Percentiles rank a stretch among this genome's conserved stretches.
Evolutionary conservation across 2,329 filamentous ascomycete species (phyloP).

Genomic region (Phialophora expanda): DNA sequence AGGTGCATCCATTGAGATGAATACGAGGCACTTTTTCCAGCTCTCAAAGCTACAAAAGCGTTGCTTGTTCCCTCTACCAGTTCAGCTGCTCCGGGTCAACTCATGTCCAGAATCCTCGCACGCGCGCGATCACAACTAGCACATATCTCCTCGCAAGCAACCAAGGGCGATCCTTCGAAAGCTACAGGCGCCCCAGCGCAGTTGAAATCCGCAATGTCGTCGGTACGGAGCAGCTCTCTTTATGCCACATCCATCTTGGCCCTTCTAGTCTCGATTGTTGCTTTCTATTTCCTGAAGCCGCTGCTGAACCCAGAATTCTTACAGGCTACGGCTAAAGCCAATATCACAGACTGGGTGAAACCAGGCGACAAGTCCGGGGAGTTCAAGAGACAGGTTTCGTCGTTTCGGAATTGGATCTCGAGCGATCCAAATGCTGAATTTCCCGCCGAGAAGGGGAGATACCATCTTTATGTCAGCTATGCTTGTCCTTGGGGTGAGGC

Average conservation of each 20-base stretch:
- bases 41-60: conserved; percentile 17
- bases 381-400: conserved; percentile 85
- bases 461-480: conserved; percentile 94
- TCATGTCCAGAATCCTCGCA: conserved; percentile 28
- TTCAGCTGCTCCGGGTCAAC: conserved; percentile 16
- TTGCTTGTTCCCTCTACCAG: neutral
- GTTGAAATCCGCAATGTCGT: conserved; percentile 25
- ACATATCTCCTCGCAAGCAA: conserved; percentile 17
- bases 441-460: conserved; percentile 83
- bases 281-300: conserved; percentile 20
- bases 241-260: conserved; percentile 27
- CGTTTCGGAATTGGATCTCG: conserved; percentile 82
- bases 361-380: conserved; percentile 73
- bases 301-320: conserved; percentile 15
- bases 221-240: conserved; percentile 32
- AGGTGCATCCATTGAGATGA: neutral
- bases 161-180: conserved; percentile 1
- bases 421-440: conserved; percentile 73
- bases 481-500: conserved; percentile 81
- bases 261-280: conserved; percentile 24
- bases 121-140: conserved; percentile 21
- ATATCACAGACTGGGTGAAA: conserved; percentile 84
- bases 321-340: conserved; percentile 45
- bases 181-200: neutral
- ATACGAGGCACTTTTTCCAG: neutral